Evolutionary conservation across 208 protist genomes (phyloP).

Genomic region (Porcisia deanei): DNA sequence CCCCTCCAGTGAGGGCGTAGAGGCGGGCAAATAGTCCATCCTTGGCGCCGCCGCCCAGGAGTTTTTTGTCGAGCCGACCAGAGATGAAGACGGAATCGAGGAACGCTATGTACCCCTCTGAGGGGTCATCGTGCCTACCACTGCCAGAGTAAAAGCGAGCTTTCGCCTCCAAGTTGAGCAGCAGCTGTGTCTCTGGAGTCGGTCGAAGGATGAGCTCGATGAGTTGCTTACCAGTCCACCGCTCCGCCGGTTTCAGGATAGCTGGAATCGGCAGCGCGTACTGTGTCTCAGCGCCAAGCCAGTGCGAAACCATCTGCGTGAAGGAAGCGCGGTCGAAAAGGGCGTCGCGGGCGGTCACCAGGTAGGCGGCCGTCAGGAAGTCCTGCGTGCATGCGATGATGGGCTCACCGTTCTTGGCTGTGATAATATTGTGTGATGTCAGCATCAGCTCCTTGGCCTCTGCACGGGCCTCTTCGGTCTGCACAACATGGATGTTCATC

Average conservation of each 20-base stretch:
- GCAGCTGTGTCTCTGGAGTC: conserved; percentile 44
- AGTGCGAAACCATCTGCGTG: conserved; percentile 88
- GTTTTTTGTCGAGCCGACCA: conserved; percentile 98
- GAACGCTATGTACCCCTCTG: conserved; percentile 96
- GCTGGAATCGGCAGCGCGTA: conserved; percentile 96
- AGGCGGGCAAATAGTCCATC: conserved; percentile 96
- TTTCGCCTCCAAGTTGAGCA: conserved; percentile 93
- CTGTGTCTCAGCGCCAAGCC: conserved; percentile 61
- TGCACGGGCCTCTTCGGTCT: conserved; percentile 98
- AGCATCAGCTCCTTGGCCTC: conserved; percentile 98
- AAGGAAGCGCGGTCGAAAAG: conserved; percentile 96
- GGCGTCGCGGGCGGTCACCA: conserved; percentile 95
- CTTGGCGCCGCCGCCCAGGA: conserved; percentile 95
- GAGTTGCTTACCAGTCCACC: conserved; percentile 99
- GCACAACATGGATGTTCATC: conserved; percentile 99
- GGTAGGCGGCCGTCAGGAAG: conserved; percentile 97
- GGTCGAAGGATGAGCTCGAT: conserved; percentile 94
- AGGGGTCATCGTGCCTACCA: conserved; percentile 64
- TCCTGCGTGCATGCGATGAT: conserved; percentile 99
- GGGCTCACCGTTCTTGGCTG: conserved; percentile 97
- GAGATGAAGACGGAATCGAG: conserved; percentile 94
- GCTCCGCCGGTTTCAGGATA: conserved; percentile 96
- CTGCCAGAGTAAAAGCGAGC: conserved; percentile 87
- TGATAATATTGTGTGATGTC: conserved; percentile 97
- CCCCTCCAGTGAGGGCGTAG: conserved; percentile 79